Evolutionary conservation across 345 rosid genomes (phyloP), one percentile per base, ranked within the genome.

Genomic region (Cardamine resedifolia): DNA sequence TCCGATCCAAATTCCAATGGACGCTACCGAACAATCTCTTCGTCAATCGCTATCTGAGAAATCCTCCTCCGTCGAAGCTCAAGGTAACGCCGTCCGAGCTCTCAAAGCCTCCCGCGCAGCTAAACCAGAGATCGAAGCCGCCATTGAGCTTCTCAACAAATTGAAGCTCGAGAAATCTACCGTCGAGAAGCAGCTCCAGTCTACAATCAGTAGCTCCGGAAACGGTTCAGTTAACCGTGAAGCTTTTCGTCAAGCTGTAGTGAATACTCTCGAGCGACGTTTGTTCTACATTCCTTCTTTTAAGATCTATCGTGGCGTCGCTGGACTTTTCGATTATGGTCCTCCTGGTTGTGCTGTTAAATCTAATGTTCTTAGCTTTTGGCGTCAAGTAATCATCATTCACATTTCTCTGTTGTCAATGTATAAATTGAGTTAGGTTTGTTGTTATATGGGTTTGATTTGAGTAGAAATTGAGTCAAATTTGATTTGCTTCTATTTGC

Each of bases 311-410:
- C 65, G 96, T 9, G 97, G 97, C 5, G 97, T 94, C 2, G 96
- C 98, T 10, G 98, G 98, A 3, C 88, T 94, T 47, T 94, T 85
- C 53, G 98, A 94, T 79, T 91, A 85, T 26, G 97, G 97, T 1
- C 96, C 97, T 18, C 97, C 98, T 23, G 98, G 98, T 2, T 89
- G 95, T 74, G 83, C 95, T 5, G 87, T 94, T 57, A 91, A 94
- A 81, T 80, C 91, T 24, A 94, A 91, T 59, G 91, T 94, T 34
- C 90, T 94, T 30, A 81, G 87, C 56, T 89, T 88, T 72, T 94
- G 97, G 98, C 98, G 97, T 62, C 98, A 93, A 87, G 98, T 89
- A 72, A 64, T 77, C 0, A 70, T 62, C 30, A 6, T 52, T 72
- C 55, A 31, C 27, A 12, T 20, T 15, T 39, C 10, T 34, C 62